A percentile compares a stretch with the other conserved stretches of the same genome.
phyloP scores from a whole-genome alignment of 768 basidiomycete species.

The Russula sp. region DNA sequence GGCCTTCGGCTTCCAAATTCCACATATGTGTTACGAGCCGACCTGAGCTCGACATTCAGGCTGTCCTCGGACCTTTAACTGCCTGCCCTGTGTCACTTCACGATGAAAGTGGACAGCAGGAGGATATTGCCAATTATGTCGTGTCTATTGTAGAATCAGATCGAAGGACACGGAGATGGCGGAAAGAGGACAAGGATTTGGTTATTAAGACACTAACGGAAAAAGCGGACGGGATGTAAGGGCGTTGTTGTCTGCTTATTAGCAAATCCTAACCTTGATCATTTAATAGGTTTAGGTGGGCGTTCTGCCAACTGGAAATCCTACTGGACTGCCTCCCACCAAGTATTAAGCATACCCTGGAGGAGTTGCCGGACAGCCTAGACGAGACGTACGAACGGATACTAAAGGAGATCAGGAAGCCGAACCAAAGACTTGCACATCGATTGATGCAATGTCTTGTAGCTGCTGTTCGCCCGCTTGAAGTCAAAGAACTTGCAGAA shows the following conservation, averaged over 20 bases:
- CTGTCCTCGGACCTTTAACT: background rate
- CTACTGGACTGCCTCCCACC: background rate
- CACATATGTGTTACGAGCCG: conserved; percentile 16
- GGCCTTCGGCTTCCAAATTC: background rate
- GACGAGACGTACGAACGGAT: conserved; percentile 5
- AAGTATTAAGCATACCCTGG: background rate
- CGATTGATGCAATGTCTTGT: conserved; percentile 1
- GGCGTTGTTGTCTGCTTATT: too few relatives aligned
- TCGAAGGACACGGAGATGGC: conserved; percentile 5
- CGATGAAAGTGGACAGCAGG: conserved; percentile 3
- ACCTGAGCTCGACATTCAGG: conserved; percentile 10
- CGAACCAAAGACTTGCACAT: background rate
- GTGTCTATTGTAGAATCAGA: conserved; percentile 4
- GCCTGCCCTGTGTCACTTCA: conserved; percentile 3
- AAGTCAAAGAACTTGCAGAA: background rate
- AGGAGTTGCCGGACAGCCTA: background rate
- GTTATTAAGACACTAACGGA: conserved; percentile 10
- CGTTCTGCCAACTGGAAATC: conserved; percentile 1
- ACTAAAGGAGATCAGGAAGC: background rate
- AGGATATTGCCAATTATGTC: conserved; percentile 4
- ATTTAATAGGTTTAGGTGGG: conserved; percentile 5
- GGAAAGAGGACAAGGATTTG: conserved; percentile 7
- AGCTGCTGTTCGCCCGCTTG: background rate
- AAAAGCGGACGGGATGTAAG: conserved; percentile 14
- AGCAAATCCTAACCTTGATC: background rate